Base-by-base conservation (phyloP, 2,329 filamentous ascomycete genomes). In the Harringtonia lauricola region DNA sequence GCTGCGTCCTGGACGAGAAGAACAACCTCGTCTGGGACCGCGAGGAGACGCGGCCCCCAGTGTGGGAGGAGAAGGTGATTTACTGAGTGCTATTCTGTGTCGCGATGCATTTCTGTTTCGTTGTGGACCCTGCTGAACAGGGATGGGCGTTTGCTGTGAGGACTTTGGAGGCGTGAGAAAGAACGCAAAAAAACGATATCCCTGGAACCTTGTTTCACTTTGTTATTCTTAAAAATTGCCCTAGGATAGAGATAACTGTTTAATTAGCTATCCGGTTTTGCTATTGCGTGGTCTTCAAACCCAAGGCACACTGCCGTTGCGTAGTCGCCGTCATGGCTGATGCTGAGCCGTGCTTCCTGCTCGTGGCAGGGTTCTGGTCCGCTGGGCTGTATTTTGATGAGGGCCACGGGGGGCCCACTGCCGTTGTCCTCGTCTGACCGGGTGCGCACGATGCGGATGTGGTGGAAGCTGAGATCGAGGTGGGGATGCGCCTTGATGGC, bases 291-390 rank as follows among this genome's bases (percentile, higher is more conserved):
- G 19, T 44, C 40, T 30, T 55, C 43, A 36, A 57, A 54, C 4
- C 73, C 77, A 29, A 86, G 50, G 50, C 81, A 84, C 1, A 81
- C 69, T 8, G 83, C 83, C 18, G 74, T 80, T 10, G 87, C 87
- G 62, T 88, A 94, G 8, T 86, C 81, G 2, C 76, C 81, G 60
- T 95, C 89, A 59, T 95, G 89, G 55, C 83, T 92, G 53, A 95
- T 94, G 47, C 83, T 90, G 36, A 95, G 58, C 54, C 76, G 69
- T 14, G 80, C 86, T 40, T 77, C 66, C n/a, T 52, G 57, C 17
- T 46, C 54, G 18, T 8, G 13, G 36, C 14, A 8, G 22, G 2
- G 24, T 54, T 2, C 46, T 52, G 24, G 22, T 36, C 33, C 13
- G n/a, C 3, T 3, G 24, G 34, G 15, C 10, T 10, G 39, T 19